Conservation (phyloP, 2,329 filamentous ascomycete species). For the Diaporthe sp. region DNA sequence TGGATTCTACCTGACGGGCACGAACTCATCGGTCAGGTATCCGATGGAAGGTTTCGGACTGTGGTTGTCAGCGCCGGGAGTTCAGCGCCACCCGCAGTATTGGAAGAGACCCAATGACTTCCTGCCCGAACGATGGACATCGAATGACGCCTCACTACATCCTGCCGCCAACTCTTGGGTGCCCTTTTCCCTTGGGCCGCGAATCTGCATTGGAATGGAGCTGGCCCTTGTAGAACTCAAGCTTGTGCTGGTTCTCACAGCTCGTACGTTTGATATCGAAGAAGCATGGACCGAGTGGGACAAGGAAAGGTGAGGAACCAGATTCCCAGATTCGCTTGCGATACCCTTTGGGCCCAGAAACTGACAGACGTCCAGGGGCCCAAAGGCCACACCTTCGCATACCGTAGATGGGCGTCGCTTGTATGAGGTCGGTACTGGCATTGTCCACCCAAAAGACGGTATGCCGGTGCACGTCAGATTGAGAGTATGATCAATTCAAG, state of each 20-base stretch:
- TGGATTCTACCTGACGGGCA: background rate
- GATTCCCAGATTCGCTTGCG: background rate
- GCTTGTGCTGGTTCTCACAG: conserved; percentile 2
- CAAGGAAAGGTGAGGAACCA: background rate
- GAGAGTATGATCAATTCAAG: background rate
- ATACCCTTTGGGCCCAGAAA: background rate
- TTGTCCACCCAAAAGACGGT: background rate
- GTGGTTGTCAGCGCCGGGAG: background rate
- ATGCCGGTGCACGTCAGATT: background rate
- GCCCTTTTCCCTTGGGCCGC: background rate
- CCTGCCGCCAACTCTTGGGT: background rate
- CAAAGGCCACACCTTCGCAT: background rate
- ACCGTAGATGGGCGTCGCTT: background rate
- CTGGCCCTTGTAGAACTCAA: background rate
- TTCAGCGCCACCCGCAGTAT: background rate
- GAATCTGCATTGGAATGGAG: background rate
- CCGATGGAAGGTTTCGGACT: background rate
- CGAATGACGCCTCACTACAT: background rate
- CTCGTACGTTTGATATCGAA: background rate
- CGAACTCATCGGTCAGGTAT: background rate
- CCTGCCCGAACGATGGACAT: background rate
- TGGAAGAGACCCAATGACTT: background rate
- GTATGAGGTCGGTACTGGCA: background rate
- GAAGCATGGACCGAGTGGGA: background rate
- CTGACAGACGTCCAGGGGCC: background rate